These are phyloP conservation scores for Poa pratensis DNA, from an alignment of 176 grass and related monocot species.

Conservation along the genomic window DNA sequence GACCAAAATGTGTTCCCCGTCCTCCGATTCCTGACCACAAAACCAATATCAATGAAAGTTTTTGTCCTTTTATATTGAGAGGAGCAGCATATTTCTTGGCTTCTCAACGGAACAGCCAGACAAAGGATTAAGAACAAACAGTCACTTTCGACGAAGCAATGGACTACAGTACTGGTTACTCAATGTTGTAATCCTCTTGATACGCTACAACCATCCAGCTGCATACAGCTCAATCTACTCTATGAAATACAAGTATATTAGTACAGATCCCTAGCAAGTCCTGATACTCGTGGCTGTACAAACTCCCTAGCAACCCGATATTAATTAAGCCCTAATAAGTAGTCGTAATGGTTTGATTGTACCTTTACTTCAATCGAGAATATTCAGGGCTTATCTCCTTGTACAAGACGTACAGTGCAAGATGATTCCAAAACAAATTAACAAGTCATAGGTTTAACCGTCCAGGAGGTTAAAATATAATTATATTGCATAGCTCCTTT, in stretches of 20 bases:
- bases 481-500: too few relatives aligned
- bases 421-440: slow-evolving; percentile 16
- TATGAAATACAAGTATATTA: background rate
- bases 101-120: slow-evolving; percentile 31
- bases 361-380: slow-evolving; percentile 14
- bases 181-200: slow-evolving; percentile 14
- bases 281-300: slow-evolving; percentile 17
- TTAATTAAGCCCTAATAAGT: background rate
- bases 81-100: slow-evolving; percentile 18
- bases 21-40: background rate
- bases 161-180: background rate
- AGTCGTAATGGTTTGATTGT: slow-evolving; percentile 24
- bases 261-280: slow-evolving; percentile 51
- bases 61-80: slow-evolving; percentile 29
- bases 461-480: background rate
- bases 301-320: background rate
- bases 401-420: background rate
- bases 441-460: background rate
- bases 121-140: slow-evolving; percentile 48
- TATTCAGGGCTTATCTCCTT: slow-evolving; percentile 12
- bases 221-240: slow-evolving; percentile 23
- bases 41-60: slow-evolving; percentile 12
- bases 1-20: too few relatives aligned
- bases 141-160: slow-evolving; percentile 34
- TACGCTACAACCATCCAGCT: slow-evolving; percentile 21